Base-by-base conservation (phyloP, 2,329 filamentous ascomycete species). In the Exophiala mesophila region DNA sequence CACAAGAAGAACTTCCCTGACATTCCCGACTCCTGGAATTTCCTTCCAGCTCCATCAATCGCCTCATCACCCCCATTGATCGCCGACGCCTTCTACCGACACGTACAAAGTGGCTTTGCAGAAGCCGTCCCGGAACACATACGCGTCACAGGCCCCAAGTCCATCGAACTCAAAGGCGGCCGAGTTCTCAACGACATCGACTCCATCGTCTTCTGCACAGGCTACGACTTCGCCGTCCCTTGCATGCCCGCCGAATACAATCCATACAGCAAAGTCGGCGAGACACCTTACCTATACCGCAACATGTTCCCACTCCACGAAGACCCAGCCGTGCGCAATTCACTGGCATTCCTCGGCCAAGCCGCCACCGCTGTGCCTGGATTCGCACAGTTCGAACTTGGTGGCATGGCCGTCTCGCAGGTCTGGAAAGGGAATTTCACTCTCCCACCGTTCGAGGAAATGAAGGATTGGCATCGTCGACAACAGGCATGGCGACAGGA, bases 361-460 rank as follows among this genome's bases (percentile, higher is more conserved):
- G 55, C 60, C 5, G 59, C 61, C 5, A 56, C 59, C 45, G 55
- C 64, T 32, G 58, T 60, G 36, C 61, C 63, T 58, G 40, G 66
- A 47, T 62, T 65, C 16, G 59, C 61, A 9, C 55, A 69, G 6
- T 60, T 65, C 34, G 71, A 74, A 44, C 56, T 75, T 26, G 63
- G 61, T 3, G 57, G 63, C 28, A 71, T 71, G 68, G 66, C 65
- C 2, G 52, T 74, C 4, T 63, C 66, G 1, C 69, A 72, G 41
- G 55, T 71, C 12, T 74, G 66, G 64, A 60, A 62, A 3, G 67
- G 65, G 1, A 59, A 56, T 2, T 62, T 61, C 0, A 16, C 36
- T 0, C 59, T 74, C 0, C 71, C 70, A 0, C 44, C 63, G 1
- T 33, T 39, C 2, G 20, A 36, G 0, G 59, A 59, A 1, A 73